Conservation (phyloP, 192 early-diverging fungal species). For the Fimicolochytrium jonesii region DNA sequence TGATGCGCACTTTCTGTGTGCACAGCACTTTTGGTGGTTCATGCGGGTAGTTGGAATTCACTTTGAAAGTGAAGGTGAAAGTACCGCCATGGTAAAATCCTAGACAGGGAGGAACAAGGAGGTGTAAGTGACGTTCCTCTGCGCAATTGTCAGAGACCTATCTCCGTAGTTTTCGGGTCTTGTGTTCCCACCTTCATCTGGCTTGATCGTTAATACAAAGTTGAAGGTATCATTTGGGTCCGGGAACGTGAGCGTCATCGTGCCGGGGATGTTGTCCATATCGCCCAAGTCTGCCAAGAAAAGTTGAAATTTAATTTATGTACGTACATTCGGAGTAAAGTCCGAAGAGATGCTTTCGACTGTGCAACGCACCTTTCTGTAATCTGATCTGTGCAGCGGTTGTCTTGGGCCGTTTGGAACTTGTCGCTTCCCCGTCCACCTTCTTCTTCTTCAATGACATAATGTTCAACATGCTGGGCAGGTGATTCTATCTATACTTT, state of each 20-base stretch:
- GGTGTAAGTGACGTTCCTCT: too few relatives aligned
- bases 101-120: slow-evolving; percentile 11
- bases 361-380: slow-evolving; percentile 90
- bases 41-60: slow-evolving; percentile 89
- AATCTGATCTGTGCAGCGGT: slow-evolving; percentile 85
- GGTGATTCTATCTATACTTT: too few relatives aligned
- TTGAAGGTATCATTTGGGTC: slow-evolving; percentile 75
- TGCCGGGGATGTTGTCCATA: slow-evolving; percentile 65
- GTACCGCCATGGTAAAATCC: slow-evolving; percentile 82
- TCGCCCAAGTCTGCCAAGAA: slow-evolving; percentile 84
- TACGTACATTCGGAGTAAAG: too few relatives aligned
- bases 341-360: too few relatives aligned
- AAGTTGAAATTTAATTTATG: too few relatives aligned
- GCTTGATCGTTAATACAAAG: slow-evolving; percentile 77
- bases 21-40: slow-evolving; percentile 87
- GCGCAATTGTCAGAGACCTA: too few relatives aligned
- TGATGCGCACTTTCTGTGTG: slow-evolving; percentile 66
- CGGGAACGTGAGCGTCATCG: slow-evolving; percentile 72
- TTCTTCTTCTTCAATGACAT: slow-evolving; percentile 81
- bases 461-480: slow-evolving; percentile 72
- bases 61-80: slow-evolving; percentile 78
- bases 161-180: too few relatives aligned
- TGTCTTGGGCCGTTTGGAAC: slow-evolving; percentile 68
- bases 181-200: slow-evolving; percentile 85
- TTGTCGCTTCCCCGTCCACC: slow-evolving; percentile 42